phyloP scores from a whole-genome alignment of 345 rosid genomes.

The Sonneratia caseolaris region DNA sequence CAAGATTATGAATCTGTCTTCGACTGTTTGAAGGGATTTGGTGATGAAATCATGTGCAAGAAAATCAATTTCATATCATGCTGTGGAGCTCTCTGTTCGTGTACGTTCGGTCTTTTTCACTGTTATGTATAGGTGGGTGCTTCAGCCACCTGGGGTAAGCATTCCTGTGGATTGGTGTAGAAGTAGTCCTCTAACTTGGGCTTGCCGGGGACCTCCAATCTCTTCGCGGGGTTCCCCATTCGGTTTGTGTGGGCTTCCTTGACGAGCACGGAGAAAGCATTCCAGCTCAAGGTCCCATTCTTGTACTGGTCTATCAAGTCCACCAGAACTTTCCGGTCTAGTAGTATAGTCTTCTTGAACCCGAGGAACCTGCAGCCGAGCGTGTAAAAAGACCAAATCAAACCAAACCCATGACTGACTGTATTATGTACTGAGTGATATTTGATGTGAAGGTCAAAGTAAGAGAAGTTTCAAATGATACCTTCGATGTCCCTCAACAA shows the following conservation, averaged over 20 bases:
- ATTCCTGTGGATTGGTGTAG: slow-evolving; percentile 42
- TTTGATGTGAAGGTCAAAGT: neutral
- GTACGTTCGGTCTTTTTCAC: slow-evolving; percentile 5
- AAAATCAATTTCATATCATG: neutral
- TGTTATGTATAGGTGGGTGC: neutral
- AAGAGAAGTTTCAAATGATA: slow-evolving; percentile 9
- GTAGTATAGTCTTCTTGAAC: slow-evolving; percentile 59
- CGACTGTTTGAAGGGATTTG: too few relatives aligned
- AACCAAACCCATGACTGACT: too few relatives aligned
- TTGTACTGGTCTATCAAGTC: slow-evolving; percentile 55
- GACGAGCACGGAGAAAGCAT: slow-evolving; percentile 54
- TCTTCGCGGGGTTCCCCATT: slow-evolving; percentile 49
- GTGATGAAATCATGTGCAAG: too few relatives aligned
- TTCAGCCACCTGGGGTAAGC: slow-evolving; percentile 16
- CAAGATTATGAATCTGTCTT: too few relatives aligned
- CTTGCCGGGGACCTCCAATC: slow-evolving; percentile 17
- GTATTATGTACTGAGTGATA: neutral
- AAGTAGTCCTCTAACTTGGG: slow-evolving; percentile 40
- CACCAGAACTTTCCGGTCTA: slow-evolving; percentile 55
- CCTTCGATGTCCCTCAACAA: slow-evolving; percentile 96
- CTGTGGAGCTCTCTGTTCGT: neutral
- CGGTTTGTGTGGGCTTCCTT: slow-evolving; percentile 55
- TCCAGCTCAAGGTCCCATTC: slow-evolving; percentile 61
- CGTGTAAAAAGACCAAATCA: too few relatives aligned
- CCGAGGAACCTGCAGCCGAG: slow-evolving; percentile 51